Evolutionary conservation across 441 rosid species (phyloP), one percentile per base, ranked within the genome.

Genomic region (Populus trichocarpa): DNA sequence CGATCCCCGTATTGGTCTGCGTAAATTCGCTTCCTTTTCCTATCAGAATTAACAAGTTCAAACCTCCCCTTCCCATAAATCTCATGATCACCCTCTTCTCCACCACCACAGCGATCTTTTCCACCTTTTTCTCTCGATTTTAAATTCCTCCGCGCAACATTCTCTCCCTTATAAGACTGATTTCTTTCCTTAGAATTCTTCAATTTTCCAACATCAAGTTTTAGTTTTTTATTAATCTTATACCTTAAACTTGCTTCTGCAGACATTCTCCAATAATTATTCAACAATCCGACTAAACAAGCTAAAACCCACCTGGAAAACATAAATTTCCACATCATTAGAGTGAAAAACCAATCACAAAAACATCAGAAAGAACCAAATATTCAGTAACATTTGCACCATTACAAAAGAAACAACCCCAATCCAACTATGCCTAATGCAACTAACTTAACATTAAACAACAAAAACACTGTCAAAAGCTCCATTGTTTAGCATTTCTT

Each of bases 11-110:
- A 74, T 16, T 69, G 36, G 16, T 71, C 83, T 71, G 83, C 83
- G 72, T 81, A 79, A 10, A 86, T 84, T 88, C 89, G 83, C 87
- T 85, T 92, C 84, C 78, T 88, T 82, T 82, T 86, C 83, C 72
- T 30, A 75, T 66, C 84, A 74, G 78, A 81, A 53, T 26, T 78
- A 36, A 50, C 33, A 68, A 68, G 71, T 33, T 69, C 76, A 75
- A 18, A 8, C 61, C 70, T 81, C 28, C 64, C 71, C 74, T 70
- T 77, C 71, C 84, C 75, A 88, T 81, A 74, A 86, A 86, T 42
- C 16, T 71, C 46, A 59, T 72, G 65, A 30, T 26, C 32, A 28
- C 18, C 20, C 13, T 71, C 69, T 28, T 59, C 67, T 71, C 16
- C 42, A 74, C 7, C 78, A 59, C 20, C 69, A 71, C 2, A 18